Base-by-base conservation (phyloP, 164 flowering plant genomes). In the Stephania japonica region DNA sequence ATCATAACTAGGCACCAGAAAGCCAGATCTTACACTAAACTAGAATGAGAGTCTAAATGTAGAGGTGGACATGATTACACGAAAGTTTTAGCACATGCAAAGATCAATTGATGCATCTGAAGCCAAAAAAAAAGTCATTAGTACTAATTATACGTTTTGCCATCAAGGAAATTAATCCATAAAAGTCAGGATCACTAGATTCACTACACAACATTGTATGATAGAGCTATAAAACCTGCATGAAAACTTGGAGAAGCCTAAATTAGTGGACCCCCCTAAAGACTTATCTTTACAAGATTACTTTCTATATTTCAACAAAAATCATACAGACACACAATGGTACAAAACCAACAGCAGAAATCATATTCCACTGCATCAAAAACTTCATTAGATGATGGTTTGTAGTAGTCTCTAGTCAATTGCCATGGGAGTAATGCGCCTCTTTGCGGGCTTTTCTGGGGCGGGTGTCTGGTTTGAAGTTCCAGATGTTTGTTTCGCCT, bases 341-440 rank as follows among this genome's bases (percentile, higher is more conserved):
- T 24, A 64, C 64, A 25, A 64, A 18, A 10, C 67, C 14, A 69
- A 1, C 47, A 43, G 32, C 41, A 69, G 25, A 68, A 69, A 24
- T 3, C 70, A 59, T 59, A 21, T 59, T 59, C 64, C 64, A 19
- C n/a, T 59, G 42, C 26, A 19, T 26, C 4, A 43, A 1, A 18
- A 9, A 70, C 9, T 21, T 25, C 42, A 71, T n/a, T 61, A n/a
- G 18, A 61, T 41, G 67, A 38, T 32, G 74, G 21, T 7, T 24
- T 70, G 19, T 12, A 42, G 19, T 21, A 26, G 65, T 27, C 73
- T 64, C 65, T 78, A 66, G 78, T 88, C 89, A 59, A 94, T 86
- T 38, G 93, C 89, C 81, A 91, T 82, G 13, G 98, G 98, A 67
- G 93, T 90, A 42, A 94, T 94, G 14, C 98, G 91, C 83, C 86